phyloP scores from a whole-genome alignment of 257 asterid genomes.

The Lavandula angustifolia region DNA sequence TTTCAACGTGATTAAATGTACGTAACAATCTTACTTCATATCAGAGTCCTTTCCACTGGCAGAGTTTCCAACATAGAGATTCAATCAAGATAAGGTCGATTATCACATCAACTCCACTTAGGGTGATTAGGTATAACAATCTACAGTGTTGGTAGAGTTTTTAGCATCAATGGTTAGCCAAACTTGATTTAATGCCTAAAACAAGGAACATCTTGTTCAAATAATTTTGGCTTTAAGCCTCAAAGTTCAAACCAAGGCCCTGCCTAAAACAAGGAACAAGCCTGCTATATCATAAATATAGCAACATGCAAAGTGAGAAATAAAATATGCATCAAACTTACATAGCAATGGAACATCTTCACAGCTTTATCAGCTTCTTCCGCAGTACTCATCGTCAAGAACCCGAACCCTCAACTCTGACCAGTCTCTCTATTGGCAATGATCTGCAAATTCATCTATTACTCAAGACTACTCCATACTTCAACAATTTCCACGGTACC shows the following conservation, averaged over 20 bases:
- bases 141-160: neutral
- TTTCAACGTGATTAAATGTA: too few relatives aligned
- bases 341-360: slow-evolving; percentile 70
- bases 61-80: too few relatives aligned
- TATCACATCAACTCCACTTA: neutral
- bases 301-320: neutral
- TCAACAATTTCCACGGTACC: slow-evolving; percentile 89
- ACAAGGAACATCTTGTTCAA: too few relatives aligned
- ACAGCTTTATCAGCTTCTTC: slow-evolving; percentile 94
- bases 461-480: slow-evolving; percentile 37
- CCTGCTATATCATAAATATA: neutral
- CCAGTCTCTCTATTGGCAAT: slow-evolving; percentile 73
- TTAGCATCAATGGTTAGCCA: too few relatives aligned
- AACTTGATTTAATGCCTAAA: too few relatives aligned
- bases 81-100: neutral
- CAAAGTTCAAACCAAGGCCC: too few relatives aligned
- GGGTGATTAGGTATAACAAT: neutral
- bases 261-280: neutral
- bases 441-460: slow-evolving; percentile 47
- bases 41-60: too few relatives aligned
- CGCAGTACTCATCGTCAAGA: slow-evolving; percentile 84
- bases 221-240: too few relatives aligned
- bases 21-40: too few relatives aligned
- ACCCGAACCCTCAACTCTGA: slow-evolving; percentile 91
- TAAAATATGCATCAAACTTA: slow-evolving; percentile 42